Evolutionary conservation across 768 basidiomycete species (phyloP).

Genomic region (Suillus alpinus): DNA sequence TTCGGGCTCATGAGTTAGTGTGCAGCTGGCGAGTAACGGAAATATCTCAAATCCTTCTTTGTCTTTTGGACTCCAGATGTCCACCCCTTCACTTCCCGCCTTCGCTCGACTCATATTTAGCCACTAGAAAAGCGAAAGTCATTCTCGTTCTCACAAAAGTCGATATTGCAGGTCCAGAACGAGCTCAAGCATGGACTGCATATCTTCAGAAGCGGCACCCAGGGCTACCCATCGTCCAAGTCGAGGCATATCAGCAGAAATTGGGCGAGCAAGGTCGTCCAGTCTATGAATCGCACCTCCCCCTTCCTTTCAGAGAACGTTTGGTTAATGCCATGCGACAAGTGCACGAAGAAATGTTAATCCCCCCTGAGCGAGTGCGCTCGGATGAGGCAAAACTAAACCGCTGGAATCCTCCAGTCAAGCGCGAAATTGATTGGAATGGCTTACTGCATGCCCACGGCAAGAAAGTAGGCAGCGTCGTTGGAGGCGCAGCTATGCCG

Average conservation of each 20-base stretch:
- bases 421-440: slow-evolving; percentile 72
- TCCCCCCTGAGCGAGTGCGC: slow-evolving; percentile 60
- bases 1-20: not conserved
- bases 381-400: slow-evolving; percentile 46
- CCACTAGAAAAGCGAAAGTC: slow-evolving; percentile 22
- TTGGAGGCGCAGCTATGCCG: slow-evolving; percentile 43
- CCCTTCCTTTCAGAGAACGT: slow-evolving; percentile 57
- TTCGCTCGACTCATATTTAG: slow-evolving; percentile 67
- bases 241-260: slow-evolving; percentile 72
- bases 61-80: slow-evolving; percentile 87
- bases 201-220: slow-evolving; percentile 58
- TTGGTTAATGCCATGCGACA: slow-evolving; percentile 64
- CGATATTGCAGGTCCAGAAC: slow-evolving; percentile 73
- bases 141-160: slow-evolving; percentile 86
- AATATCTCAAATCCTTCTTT: slow-evolving; percentile 82
- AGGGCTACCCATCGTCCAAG: slow-evolving; percentile 59
- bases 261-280: slow-evolving; percentile 45
- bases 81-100: slow-evolving; percentile 85
- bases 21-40: slow-evolving; percentile 90
- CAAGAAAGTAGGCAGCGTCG: slow-evolving; percentile 41
- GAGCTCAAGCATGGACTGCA: slow-evolving; percentile 62
- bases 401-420: slow-evolving; percentile 67
- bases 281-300: slow-evolving; percentile 64
- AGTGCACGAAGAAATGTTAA: slow-evolving; percentile 64
- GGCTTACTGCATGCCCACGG: slow-evolving; percentile 45